Base-by-base conservation (phyloP, 768 basidiomycete species). In the Termitomyces sp. region DNA sequence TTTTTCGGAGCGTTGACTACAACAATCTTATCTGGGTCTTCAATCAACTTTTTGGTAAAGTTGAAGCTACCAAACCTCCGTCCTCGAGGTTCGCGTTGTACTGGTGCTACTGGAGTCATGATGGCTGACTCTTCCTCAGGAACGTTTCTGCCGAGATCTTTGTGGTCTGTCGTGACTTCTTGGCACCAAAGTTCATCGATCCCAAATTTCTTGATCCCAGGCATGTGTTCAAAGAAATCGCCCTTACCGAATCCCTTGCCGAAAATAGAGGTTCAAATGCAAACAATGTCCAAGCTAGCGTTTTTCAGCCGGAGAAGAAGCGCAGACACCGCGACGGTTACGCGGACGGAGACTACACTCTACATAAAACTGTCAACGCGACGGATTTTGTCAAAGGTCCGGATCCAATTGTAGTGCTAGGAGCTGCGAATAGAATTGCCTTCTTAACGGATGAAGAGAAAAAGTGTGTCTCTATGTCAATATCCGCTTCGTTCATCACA, bases 101-200 rank as follows among this genome's bases (percentile, higher is more conserved):
- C 20, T 47, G n/a, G 16, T 41, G 22, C 41, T 48, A 36, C 18
- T 33, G 56, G 30, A 50, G 33, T 13, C 8, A 32, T 41, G 54
- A 45, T 54, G 33, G 51, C 49, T 63, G 57, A 54, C n/a, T 22
- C 41, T 40, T 52, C 36, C 40, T 13, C 63, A 95, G 95, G 76
- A 98, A 96, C 75, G 97, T 99, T 45, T 99, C 97, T 45, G 97
- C 97, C 13, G 97, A 99, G 74, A 99, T 99, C 68, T 99, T 99
- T 79, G 97, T 99, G 65, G 92, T 98, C 51, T 99, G 97, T 72
- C 88, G 88, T 56, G 92, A 92, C 57, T 99, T 93, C 75, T 81
- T 92, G 57, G 94, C 95, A 9, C 97, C 97, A 3, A 94, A 92
- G 71, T 82, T 88, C 65, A 96, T 99, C 65, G 97, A 99, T 67